Percentiles rank a stretch among this genome's conserved stretches.
These are phyloP conservation scores for Dujonia santamariae DNA, from an alignment of 1,139 yeast genomes.

Conservation along the genomic window DNA sequence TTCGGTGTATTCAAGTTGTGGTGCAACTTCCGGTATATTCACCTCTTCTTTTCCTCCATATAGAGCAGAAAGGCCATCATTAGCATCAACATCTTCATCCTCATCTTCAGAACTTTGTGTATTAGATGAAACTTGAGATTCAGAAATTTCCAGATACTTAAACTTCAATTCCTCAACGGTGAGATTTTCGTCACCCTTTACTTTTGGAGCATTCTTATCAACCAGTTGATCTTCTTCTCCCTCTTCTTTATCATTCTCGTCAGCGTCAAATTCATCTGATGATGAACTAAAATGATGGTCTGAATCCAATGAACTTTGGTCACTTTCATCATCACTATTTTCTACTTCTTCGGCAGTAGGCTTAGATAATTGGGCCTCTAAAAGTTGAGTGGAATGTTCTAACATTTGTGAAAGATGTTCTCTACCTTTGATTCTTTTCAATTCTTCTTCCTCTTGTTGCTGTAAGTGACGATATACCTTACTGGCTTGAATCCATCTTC, in stretches of 20 bases:
- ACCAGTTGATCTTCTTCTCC: slow-evolving; percentile 11
- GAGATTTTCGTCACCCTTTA: slow-evolving; percentile 46
- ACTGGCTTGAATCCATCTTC: slow-evolving; percentile 88
- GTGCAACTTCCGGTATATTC: slow-evolving; percentile 6
- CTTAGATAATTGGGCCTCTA: slow-evolving; percentile 74
- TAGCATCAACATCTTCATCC: slow-evolving; percentile 18
- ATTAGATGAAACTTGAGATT: slow-evolving; percentile 10
- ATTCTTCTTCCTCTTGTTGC: slow-evolving; percentile 59
- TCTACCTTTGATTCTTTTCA: slow-evolving; percentile 75
- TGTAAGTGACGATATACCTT: slow-evolving; percentile 65
- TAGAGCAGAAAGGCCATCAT: slow-evolving; percentile 31
- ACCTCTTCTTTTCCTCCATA: slow-evolving; percentile 20
- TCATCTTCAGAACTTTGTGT: slow-evolving; percentile 13
- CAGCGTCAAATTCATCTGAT: no score
- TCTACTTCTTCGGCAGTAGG: slow-evolving; percentile 23
- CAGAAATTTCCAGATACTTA: slow-evolving; percentile 55
- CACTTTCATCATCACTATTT: slow-evolving; percentile 19
- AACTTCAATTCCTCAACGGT: slow-evolving; percentile 62
- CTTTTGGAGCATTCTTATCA: slow-evolving; percentile 11
- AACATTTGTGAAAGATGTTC: slow-evolving; percentile 85
- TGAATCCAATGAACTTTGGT: slow-evolving; percentile 15
- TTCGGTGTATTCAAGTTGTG: slow-evolving; percentile 28
- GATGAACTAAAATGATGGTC: slow-evolving; percentile 19
- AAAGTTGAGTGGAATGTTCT: slow-evolving; percentile 84
- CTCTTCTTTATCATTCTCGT: slow-evolving; percentile 23